Conservation (phyloP, 106 monocot genomes). For the Dioscorea dumetorum region DNA sequence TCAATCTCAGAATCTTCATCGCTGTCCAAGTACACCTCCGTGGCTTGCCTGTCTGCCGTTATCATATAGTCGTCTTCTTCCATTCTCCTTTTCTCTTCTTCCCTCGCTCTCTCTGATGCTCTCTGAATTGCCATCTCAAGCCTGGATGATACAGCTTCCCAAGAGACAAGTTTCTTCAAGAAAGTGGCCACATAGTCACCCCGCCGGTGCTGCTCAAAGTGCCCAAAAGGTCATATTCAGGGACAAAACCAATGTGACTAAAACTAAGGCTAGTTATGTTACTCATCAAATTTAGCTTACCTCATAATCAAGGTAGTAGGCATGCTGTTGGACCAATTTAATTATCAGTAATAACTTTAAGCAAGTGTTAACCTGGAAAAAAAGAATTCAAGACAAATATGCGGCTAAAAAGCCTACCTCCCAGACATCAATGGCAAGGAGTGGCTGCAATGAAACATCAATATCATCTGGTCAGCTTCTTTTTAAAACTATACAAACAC, state of each 20-base stretch:
- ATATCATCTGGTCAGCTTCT: not conserved
- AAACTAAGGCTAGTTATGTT: not conserved
- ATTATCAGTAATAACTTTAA: not conserved
- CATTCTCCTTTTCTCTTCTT: conserved; percentile 15
- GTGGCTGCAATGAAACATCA: conserved; percentile 45
- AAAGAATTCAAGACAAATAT: not conserved
- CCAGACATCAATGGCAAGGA: conserved; percentile 81
- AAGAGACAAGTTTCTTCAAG: conserved; percentile 71
- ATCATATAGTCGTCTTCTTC: conserved; percentile 12
- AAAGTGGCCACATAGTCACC: conserved; percentile 51
- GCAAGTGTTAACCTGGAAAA: no score
- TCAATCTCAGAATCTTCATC: conserved; percentile 39
- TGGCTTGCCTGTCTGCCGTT: conserved; percentile 8
- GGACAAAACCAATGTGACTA: not conserved
- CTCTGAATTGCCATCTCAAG: conserved; percentile 37
- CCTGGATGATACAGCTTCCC: conserved; percentile 59
- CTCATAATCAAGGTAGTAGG: conserved; percentile 87
- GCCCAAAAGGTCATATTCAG: not conserved
- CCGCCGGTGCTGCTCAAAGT: conserved; percentile 37
- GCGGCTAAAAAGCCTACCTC: conserved; percentile 39
- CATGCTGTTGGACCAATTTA: conserved; percentile 43
- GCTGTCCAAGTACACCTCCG: conserved; percentile 51
- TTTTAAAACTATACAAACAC: no score
- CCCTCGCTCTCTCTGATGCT: conserved; percentile 30
- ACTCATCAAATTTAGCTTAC: conserved; percentile 14